Conservation (phyloP, 2,329 filamentous ascomycete species). For the Penicillium sp. region DNA sequence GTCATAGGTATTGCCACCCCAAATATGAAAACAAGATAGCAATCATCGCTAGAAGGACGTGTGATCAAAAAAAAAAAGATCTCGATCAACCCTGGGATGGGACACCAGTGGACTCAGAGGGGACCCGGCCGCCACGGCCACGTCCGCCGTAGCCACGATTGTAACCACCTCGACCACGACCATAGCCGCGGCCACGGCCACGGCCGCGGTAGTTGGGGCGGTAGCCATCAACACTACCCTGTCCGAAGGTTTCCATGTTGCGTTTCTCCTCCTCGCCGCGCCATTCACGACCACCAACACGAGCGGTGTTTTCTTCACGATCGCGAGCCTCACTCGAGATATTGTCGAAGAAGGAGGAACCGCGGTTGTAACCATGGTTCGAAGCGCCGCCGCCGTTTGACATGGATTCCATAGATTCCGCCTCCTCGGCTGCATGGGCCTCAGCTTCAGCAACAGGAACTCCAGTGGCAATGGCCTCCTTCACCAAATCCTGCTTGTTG, state of each 20-base stretch:
- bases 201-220: slow-evolving; percentile 72
- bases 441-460: slow-evolving; percentile 60
- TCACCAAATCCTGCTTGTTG: slow-evolving; percentile 81
- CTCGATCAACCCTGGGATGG: slow-evolving; percentile 34
- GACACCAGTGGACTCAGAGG: slow-evolving; percentile 42
- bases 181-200: slow-evolving; percentile 53
- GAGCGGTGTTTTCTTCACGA: slow-evolving; percentile 67
- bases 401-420: slow-evolving; percentile 51
- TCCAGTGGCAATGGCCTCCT: slow-evolving; percentile 80
- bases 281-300: slow-evolving; percentile 81
- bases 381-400: slow-evolving; percentile 35
- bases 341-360: slow-evolving; percentile 93
- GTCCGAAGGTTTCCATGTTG: slow-evolving; percentile 97
- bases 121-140: slow-evolving; percentile 42
- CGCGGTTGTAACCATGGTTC: slow-evolving; percentile 74
- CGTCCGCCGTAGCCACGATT: slow-evolving; percentile 42
- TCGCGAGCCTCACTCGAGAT: slow-evolving; percentile 94
- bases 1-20: slow-evolving; percentile 28
- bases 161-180: slow-evolving; percentile 52
- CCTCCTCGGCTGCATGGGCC: slow-evolving; percentile 47
- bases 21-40: slow-evolving; percentile 20
- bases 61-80: slow-evolving; percentile 13
- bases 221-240: slow-evolving; percentile 89
- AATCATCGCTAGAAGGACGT: slow-evolving; percentile 23
- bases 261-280: slow-evolving; percentile 88